Evolutionary conservation across 2,329 filamentous ascomycete species (phyloP), one percentile per base, ranked within the genome.

Genomic region (Penicillium sp.): DNA sequence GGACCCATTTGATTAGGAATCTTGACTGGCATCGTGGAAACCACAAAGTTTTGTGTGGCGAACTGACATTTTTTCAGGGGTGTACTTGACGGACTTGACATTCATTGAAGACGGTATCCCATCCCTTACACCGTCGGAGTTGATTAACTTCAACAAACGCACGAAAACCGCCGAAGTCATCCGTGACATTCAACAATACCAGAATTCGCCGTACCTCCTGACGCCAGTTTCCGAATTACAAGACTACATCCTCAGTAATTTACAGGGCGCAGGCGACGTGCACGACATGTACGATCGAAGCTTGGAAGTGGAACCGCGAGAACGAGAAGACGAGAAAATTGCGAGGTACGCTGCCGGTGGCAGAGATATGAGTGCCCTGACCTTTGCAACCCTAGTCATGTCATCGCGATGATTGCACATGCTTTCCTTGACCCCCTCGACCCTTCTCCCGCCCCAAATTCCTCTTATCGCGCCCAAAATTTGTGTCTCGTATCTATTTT

Each of bases 221-320:
- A 91, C 96, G 74, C 86, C 93, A 0, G 94, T 99, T 17, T 86
- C 89, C 2, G 95, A 98, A 79, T 83, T 99, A 68, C 94, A 98
- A 76, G 93, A 98, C 70, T 99, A 98, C 79, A 97, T 99, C 68
- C 81, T 97, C 69, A 93, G 89, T 76, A 97, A 98, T 77, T 96
- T 98, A 91, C 91, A 96, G 80, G 90, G 90, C 31, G 94, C 95
- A 4, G 91, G 93, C 56, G 94, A 98, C 76, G 95, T 99, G 66
- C 93, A 98, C 78, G 94, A 98, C 83, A 98, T 98, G 95, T 99
- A 98, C 82, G 93, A 98, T 79, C 93, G 93, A 84, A 97, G 93
- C 81, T 83, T 99, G 80, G 86, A 90, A 73, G 89, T 99, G 64
- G 95, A 99, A 78, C 95, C 95, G 66, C 87, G 95, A 72, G 95